phyloP scores from a whole-genome alignment of 306 rosid species.

The Rubus parviflorus region DNA sequence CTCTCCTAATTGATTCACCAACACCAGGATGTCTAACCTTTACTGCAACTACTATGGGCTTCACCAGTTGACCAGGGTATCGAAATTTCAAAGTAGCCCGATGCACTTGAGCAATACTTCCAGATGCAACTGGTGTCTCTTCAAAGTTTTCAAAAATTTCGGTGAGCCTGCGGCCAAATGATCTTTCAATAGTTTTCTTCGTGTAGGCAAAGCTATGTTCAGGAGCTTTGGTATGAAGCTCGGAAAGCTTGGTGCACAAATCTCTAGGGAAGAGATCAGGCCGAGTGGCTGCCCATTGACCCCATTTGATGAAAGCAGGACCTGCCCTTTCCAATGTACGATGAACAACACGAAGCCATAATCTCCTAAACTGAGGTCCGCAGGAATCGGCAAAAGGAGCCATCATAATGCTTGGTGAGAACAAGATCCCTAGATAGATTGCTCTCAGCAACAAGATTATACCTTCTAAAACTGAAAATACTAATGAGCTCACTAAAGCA shows the following conservation, averaged over 20 bases:
- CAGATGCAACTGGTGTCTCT: slow-evolving; percentile 94
- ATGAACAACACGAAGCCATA: slow-evolving; percentile 79
- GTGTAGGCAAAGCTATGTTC: slow-evolving; percentile 92
- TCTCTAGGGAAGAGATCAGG: slow-evolving; percentile 99
- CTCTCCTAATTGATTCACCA: slow-evolving; percentile 95
- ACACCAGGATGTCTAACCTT: slow-evolving; percentile 99
- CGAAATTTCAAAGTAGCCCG: slow-evolving; percentile 79
- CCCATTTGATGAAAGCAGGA: slow-evolving; percentile 99
- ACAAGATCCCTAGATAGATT: slow-evolving; percentile 66
- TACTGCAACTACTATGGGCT: slow-evolving; percentile 81
- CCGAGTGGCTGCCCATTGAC: slow-evolving; percentile 99
- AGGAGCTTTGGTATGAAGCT: slow-evolving; percentile 95
- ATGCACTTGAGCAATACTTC: slow-evolving; percentile 98
- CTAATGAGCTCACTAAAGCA: slow-evolving; percentile 48
- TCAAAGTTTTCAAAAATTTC: slow-evolving; percentile 95
- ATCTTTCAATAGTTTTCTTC: slow-evolving; percentile 80
- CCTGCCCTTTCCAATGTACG: slow-evolving; percentile 87
- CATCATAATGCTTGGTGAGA: slow-evolving; percentile 88
- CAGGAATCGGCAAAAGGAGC: slow-evolving; percentile 73
- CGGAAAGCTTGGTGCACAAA: slow-evolving; percentile 74
- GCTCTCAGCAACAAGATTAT: slow-evolving; percentile 67
- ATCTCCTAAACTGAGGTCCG: slow-evolving; percentile 67
- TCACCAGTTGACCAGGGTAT: slow-evolving; percentile 85
- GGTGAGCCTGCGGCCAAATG: slow-evolving; percentile 80
- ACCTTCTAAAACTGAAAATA: slow-evolving; percentile 59